phyloP scores from a whole-genome alignment of 805 yeast genomes.

The Suhomyces canberraensis region DNA sequence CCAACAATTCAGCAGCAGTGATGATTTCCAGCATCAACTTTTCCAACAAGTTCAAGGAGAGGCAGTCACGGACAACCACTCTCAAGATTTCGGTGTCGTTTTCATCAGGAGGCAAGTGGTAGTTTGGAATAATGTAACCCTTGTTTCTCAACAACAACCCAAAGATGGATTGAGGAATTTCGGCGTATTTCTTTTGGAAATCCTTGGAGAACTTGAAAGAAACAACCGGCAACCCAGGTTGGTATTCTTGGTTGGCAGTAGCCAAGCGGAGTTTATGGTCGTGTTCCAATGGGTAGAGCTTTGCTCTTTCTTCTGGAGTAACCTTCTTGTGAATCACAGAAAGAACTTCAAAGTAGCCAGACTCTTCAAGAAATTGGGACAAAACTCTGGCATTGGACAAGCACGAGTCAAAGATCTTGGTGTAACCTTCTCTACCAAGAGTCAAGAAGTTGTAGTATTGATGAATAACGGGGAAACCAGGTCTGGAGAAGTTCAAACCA shows the following conservation, averaged over 20 bases:
- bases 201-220: constrained; percentile 71
- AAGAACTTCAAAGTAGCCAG: constrained; percentile 66
- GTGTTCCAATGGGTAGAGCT: constrained; percentile 16
- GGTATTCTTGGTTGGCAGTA: constrained; percentile 45
- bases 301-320: constrained; percentile 19
- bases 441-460: constrained; percentile 80
- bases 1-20: constrained; percentile 50
- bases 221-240: constrained; percentile 85
- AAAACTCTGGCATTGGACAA: constrained; percentile 71
- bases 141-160: constrained; percentile 64
- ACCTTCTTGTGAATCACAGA: constrained; percentile 71
- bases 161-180: constrained; percentile 75
- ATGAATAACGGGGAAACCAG: constrained; percentile 86
- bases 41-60: constrained; percentile 47
- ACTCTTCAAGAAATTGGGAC: constrained; percentile 58
- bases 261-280: constrained; percentile 8
- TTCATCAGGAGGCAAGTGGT: constrained; percentile 69
- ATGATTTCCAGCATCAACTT: constrained; percentile 53
- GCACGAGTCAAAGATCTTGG: constrained; percentile 56
- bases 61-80: constrained; percentile 73
- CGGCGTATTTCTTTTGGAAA: constrained; percentile 61
- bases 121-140: constrained; percentile 62
- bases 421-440: constrained; percentile 71
- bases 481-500: constrained; percentile 84
- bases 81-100: constrained; percentile 66